phyloP scores from a whole-genome alignment of 2,329 filamentous ascomycete species.

The Diaporthe velutina region DNA sequence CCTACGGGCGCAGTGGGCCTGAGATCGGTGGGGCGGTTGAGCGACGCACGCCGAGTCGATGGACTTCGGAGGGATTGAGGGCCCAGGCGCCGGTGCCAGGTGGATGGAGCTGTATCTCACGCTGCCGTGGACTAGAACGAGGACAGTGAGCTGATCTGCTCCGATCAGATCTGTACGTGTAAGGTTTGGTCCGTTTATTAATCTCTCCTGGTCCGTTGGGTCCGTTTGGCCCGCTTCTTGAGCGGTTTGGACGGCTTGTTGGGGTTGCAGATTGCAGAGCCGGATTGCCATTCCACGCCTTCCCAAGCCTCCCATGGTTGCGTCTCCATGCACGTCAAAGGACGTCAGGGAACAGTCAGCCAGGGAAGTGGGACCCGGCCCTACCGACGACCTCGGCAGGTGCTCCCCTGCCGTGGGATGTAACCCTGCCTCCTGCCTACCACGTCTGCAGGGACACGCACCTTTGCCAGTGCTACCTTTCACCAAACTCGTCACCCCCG shows the following conservation, averaged over 20 bases:
- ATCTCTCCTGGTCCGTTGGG: neutral
- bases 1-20: neutral
- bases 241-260: neutral
- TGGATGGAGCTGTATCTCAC: neutral
- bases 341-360: neutral
- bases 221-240: neutral
- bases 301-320: neutral
- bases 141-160: neutral
- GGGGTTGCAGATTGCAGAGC: neutral
- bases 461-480: neutral
- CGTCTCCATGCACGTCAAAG: slow-evolving; percentile 4
- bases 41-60: slow-evolving; percentile 6
- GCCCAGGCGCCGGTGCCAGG: neutral
- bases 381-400: slow-evolving; percentile 26
- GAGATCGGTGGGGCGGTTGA: slow-evolving; percentile 1
- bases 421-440: neutral
- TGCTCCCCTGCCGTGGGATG: slow-evolving; percentile 12
- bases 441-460: neutral
- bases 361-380: neutral
- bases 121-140: neutral
- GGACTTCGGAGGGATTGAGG: neutral
- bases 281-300: neutral
- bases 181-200: neutral
- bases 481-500: neutral
- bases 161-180: neutral